phyloP scores from a whole-genome alignment of 2,329 filamentous ascomycete species.

The Graphiopsis chlorocephala region DNA sequence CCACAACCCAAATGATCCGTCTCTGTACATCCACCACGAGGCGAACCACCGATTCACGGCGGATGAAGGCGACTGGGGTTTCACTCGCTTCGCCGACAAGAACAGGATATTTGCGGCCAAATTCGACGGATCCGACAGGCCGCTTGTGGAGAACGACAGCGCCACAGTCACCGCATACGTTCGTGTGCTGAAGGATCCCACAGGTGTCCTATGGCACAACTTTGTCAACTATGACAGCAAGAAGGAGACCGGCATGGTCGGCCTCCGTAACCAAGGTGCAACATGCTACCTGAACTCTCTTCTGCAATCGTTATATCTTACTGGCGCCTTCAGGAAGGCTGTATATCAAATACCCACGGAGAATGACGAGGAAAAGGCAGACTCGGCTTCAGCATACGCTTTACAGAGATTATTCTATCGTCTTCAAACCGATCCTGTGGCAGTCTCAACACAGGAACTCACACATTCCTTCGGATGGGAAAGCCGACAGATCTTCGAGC shows the following conservation, averaged over 20 bases:
- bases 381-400: slow-evolving; percentile 76
- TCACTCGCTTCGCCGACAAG: slow-evolving; percentile 92
- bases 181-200: slow-evolving; percentile 79
- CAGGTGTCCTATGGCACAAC: slow-evolving; percentile 86
- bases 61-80: slow-evolving; percentile 97
- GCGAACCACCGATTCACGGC: slow-evolving; percentile 96
- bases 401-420: slow-evolving; percentile 93
- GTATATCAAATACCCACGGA: slow-evolving; percentile 97
- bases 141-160: slow-evolving; percentile 72
- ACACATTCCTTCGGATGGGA: slow-evolving; percentile 99
- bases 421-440: slow-evolving; percentile 77
- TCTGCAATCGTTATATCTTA: slow-evolving; percentile 47
- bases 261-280: slow-evolving; percentile 92
- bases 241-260: slow-evolving; percentile 95
- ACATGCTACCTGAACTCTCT: slow-evolving; percentile 55
- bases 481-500: slow-evolving; percentile 94
- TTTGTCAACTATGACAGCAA: slow-evolving; percentile 98
- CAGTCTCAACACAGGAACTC: slow-evolving; percentile 87
- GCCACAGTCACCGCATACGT: slow-evolving; percentile 82
- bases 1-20: slow-evolving; percentile 92
- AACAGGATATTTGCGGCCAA: slow-evolving; percentile 76
- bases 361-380: slow-evolving; percentile 72
- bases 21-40: slow-evolving; percentile 68
- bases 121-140: slow-evolving; percentile 68
- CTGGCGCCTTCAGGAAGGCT: slow-evolving; percentile 91